Percentiles rank a stretch among this genome's conserved stretches.
Conservation (phyloP, 192 early-diverging fungal species). For the Podila horticola region DNA sequence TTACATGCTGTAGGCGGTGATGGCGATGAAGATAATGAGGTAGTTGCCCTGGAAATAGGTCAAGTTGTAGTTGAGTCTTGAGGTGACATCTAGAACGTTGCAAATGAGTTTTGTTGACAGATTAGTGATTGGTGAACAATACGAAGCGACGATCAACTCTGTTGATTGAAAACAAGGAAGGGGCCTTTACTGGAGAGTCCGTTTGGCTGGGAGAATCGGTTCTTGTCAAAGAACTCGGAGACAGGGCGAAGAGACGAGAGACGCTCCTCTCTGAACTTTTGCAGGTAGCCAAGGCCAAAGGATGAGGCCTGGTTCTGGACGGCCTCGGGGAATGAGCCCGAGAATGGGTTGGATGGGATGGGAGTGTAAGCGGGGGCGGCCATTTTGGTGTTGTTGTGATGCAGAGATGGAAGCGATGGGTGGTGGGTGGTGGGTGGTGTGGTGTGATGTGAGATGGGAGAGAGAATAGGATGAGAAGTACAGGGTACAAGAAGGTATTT, state of each 20-base stretch:
- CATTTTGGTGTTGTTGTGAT: conserved; percentile 13
- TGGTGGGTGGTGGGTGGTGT: not conserved
- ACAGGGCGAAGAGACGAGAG: conserved; percentile 59
- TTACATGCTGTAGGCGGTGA: conserved; percentile 67
- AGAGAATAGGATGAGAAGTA: not conserved
- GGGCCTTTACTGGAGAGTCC: conserved; percentile 46
- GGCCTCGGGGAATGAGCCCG: conserved; percentile 37
- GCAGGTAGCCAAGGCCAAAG: conserved; percentile 55
- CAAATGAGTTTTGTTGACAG: not conserved
- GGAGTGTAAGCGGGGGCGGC: conserved; percentile 44
- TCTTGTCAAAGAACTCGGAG: conserved; percentile 67
- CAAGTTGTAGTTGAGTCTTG: conserved; percentile 64
- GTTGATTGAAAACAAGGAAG: not conserved
- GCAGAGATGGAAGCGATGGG: not conserved
- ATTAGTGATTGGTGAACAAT: no score
- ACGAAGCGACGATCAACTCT: no score
- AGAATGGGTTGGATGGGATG: conserved; percentile 39
- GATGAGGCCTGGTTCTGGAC: conserved; percentile 26
- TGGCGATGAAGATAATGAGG: conserved; percentile 62
- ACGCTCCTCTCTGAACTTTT: conserved; percentile 61
- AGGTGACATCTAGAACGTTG: conserved; percentile 40
- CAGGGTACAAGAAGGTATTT: not conserved
- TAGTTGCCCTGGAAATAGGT: conserved; percentile 71
- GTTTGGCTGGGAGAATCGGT: conserved; percentile 59
- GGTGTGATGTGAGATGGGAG: not conserved